Evolutionary conservation across 805 yeast genomes (phyloP).

Genomic region (Middelhovenomyces tepae): DNA sequence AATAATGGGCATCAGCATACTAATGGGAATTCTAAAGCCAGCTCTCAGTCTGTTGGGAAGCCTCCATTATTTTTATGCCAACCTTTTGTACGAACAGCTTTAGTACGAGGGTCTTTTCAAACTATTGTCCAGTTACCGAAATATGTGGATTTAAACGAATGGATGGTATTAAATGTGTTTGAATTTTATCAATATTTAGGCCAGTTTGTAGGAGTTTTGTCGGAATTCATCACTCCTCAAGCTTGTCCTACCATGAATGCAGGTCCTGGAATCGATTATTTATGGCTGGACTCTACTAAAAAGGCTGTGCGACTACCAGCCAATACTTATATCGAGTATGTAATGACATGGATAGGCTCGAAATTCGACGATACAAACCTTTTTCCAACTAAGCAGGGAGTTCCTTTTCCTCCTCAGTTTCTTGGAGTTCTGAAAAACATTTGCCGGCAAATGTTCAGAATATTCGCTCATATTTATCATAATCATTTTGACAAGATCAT

Average conservation of each 20-base stretch:
- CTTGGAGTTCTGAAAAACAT: conserved; percentile 77
- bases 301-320: conserved; percentile 87
- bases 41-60: conserved; percentile 12
- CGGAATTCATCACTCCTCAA: conserved; percentile 86
- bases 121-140: conserved; percentile 93
- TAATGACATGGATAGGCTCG: conserved; percentile 79
- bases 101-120: conserved; percentile 93
- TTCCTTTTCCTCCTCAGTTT: conserved; percentile 82
- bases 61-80: conserved; percentile 70
- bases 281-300: conserved; percentile 79
- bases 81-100: conserved; percentile 87
- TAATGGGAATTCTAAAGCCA: no score
- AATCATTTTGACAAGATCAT: conserved; percentile 90
- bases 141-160: conserved; percentile 88
- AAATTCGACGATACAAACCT: conserved; percentile 82
- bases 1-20: no score
- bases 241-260: conserved; percentile 92
- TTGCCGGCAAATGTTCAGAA: conserved; percentile 84
- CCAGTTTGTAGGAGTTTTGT: conserved; percentile 82
- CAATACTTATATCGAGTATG: conserved; percentile 83
- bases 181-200: conserved; percentile 80
- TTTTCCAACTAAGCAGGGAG: conserved; percentile 86
- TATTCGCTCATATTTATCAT: conserved; percentile 90
- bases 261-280: conserved; percentile 82
- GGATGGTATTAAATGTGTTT: conserved; percentile 90